Evolutionary conservation across 2,329 filamentous ascomycete species (phyloP), one percentile per base, ranked within the genome.

Genomic region (Xylaria sp.): DNA sequence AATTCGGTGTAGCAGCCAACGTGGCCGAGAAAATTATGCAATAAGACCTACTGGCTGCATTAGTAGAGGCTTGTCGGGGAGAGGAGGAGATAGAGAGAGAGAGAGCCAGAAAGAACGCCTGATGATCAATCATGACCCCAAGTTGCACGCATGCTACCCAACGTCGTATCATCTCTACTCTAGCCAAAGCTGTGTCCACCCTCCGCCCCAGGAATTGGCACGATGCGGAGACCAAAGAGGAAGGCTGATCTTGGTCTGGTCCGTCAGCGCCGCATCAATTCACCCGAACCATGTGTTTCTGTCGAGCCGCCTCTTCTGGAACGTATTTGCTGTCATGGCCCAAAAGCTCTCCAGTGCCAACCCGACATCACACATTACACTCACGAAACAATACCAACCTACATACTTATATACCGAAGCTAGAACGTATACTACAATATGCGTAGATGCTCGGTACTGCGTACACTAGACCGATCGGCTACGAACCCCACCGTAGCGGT

Each of bases 71-170:
- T 17, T 6, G 9, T 20, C 13, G 13, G 3, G 13, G 15, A 54
- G n/a, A 61, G 27, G 15, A 1, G 22, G 3, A 27, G 13, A 42
- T 9, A 27, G 3, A 36, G 39, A 59, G 27, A 45, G 25, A 45
- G 22, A 47, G 10, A 56, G 36, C 31, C 3, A 27, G 10, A 39
- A 55, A 45, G 60, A 59, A 51, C 44, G 49, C 51, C 55, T 61
- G 50, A 42, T 49, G 33, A 53, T 39, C 49, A 53, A 56, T 49
- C 59, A 60, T 60, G 55, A 62, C 60, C 63, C 66, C 63, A 63
- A 66, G 61, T 61, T 36, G 51, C 56, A 65, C 36, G 7, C 44
- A 61, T 67, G 38, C 61, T 65, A 67, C 65, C 56, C 56, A 47
- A 44, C 51, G 61, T 65, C 44, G 57, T 47, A 67, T 63, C 55